Conservation (phyloP, 305 asterid species). For the Fraxinus latifolia region DNA sequence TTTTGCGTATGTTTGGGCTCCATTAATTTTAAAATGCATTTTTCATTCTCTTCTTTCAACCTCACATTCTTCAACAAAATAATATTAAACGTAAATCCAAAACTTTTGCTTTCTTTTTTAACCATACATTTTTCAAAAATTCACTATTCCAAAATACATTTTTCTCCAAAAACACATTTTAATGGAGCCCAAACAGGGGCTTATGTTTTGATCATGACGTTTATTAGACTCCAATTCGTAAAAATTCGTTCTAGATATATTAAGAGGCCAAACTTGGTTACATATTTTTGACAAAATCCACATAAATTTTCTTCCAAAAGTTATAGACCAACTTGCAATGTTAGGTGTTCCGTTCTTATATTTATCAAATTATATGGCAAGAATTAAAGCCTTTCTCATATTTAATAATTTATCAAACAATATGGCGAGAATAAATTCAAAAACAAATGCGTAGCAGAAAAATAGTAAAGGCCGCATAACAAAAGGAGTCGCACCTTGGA, state of each 20-base stretch:
- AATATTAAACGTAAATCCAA: too few relatives aligned
- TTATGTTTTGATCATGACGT: not conserved
- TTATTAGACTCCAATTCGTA: not conserved
- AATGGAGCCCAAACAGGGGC: not conserved
- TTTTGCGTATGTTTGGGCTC: too few relatives aligned
- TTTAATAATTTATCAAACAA: not conserved
- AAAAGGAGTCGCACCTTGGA: conserved; percentile 57
- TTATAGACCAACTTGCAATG: not conserved
- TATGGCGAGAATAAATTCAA: not conserved
- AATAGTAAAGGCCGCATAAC: not conserved
- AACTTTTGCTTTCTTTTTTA: too few relatives aligned
- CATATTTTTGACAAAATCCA: not conserved
- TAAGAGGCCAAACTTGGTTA: not conserved
- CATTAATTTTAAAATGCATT: too few relatives aligned
- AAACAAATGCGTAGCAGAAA: not conserved
- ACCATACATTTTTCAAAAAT: too few relatives aligned
- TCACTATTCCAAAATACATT: too few relatives aligned
- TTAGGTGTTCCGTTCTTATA: not conserved
- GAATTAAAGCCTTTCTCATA: not conserved
- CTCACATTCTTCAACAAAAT: too few relatives aligned
- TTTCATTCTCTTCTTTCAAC: too few relatives aligned
- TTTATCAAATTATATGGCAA: not conserved
- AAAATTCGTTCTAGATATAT: not conserved
- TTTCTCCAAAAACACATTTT: too few relatives aligned
- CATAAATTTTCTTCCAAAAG: not conserved